Percentiles rank a stretch among this genome's conserved stretches.
Evolutionary conservation across 2,329 filamentous ascomycete genomes (phyloP).

Genomic region (Plectosphaerella plurivora): DNA sequence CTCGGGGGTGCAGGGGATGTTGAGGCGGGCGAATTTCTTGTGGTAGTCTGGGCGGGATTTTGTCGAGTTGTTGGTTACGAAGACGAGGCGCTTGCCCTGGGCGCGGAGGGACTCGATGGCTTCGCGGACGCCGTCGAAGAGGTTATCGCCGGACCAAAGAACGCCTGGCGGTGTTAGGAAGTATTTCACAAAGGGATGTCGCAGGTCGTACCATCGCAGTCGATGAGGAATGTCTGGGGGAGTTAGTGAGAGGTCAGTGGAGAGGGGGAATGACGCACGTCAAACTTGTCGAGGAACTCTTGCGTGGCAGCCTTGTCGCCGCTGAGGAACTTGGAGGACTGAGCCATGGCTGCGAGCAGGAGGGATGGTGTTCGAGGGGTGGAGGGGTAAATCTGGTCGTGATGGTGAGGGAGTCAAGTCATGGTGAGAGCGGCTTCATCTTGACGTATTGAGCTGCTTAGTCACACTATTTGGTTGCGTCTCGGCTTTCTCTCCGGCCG

Average conservation of each 20-base stretch:
- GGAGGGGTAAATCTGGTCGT: too few relatives aligned
- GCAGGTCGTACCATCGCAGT: slow-evolving; percentile 76
- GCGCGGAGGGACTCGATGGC: slow-evolving; percentile 78
- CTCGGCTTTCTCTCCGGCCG: too few relatives aligned
- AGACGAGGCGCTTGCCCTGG: slow-evolving; percentile 86
- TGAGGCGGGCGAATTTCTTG: slow-evolving; percentile 79
- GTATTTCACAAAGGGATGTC: background rate
- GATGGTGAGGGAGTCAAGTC: too few relatives aligned
- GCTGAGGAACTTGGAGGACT: slow-evolving; percentile 63
- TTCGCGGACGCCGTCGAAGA: slow-evolving; percentile 81
- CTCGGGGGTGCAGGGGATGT: slow-evolving; percentile 74
- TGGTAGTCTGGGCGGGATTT: slow-evolving; percentile 91
- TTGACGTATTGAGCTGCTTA: too few relatives aligned
- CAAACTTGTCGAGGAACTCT: slow-evolving; percentile 84
- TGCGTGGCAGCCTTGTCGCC: slow-evolving; percentile 74
- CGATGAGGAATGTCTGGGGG: slow-evolving; percentile 79
- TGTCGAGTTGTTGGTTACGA: slow-evolving; percentile 98
- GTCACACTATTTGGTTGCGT: too few relatives aligned
- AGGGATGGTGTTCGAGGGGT: background rate
- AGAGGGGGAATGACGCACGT: slow-evolving; percentile 58
- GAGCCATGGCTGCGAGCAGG: slow-evolving; percentile 19
- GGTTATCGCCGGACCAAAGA: slow-evolving; percentile 89
- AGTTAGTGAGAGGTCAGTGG: slow-evolving; percentile 11
- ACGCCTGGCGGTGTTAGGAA: slow-evolving; percentile 62
- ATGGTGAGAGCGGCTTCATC: too few relatives aligned